Base-by-base conservation (phyloP, 2,329 filamentous ascomycete species). In the Tolypocladium paradoxum region DNA sequence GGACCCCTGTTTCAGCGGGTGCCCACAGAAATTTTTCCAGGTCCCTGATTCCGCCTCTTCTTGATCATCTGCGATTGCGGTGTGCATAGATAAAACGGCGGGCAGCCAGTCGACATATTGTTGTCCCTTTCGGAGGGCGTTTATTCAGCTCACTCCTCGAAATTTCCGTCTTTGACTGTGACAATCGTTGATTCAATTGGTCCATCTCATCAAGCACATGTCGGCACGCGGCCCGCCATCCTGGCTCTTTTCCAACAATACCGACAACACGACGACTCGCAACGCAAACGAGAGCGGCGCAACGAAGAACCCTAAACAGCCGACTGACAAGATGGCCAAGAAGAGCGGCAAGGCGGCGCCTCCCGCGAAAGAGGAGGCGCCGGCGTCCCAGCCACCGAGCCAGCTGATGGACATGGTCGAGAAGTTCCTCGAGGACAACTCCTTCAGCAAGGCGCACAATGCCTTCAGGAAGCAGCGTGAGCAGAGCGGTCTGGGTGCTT, bases 381-480 rank as follows among this genome's bases (percentile, higher is more conserved):
- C 59, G 31, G 55, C 57, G 38, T 34, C 64, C 11, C 53, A 72
- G 48, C 75, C 81, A 29, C 77, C 85, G 5, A 68, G 77, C 31
- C 77, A 86, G 66, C 72, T 90, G 36, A 73, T 90, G 64, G 79
- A 83, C 56, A 73, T 88, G 18, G 77, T 90, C 61, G 81, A 82
- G 57, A 69, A 71, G 24, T 90, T 90, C 67, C 75, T 90, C 49
- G 76, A 76, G 43, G 77, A 84, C 47, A 77, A 86, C 65, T 78
- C 81, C n/a, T 86, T 88, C 61, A 68, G 75, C 48, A 74, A 75
- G 54, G 80, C 86, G 47, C 79, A 78, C 62, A 72, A 76, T 55
- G 78, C 81, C 6, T 85, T 90, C 62, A 73, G 75, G 60, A 81
- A 83, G 64, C 82, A 89, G 64, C 74, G 79, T 51, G 76, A 70